These are phyloP conservation scores for Moesziomyces antarcticus DNA, from an alignment of 1,284 basidiomycete species.

Conservation along the genomic window DNA sequence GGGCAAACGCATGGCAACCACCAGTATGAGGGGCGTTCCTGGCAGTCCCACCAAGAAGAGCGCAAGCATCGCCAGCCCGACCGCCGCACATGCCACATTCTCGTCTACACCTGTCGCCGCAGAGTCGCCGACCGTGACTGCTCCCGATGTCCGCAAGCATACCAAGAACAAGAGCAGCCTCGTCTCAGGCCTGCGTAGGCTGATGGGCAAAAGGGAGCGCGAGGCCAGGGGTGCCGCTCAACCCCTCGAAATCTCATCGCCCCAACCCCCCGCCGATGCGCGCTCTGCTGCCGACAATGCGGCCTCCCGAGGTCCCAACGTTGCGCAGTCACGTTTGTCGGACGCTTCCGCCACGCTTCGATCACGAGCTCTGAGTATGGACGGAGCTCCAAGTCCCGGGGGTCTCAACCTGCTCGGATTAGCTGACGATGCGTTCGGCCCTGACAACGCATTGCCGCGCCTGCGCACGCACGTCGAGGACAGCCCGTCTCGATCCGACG, in stretches of 20 bases:
- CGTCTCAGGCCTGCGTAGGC: constrained; percentile 37
- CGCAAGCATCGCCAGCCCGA: not conserved
- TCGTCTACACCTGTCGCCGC: not conserved
- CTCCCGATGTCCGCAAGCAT: constrained; percentile 21
- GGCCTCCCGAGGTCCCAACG: not conserved
- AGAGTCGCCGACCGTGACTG: not conserved
- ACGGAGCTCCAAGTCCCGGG: not conserved
- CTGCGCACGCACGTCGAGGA: not conserved
- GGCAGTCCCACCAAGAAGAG: constrained; percentile 15
- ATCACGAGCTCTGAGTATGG: constrained; percentile 10
- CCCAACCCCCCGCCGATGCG: not conserved
- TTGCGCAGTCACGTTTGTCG: not conserved
- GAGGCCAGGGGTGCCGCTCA: constrained; percentile 4
- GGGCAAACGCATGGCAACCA: constrained; percentile 13
- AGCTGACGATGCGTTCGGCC: constrained; percentile 12
- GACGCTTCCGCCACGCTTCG: not conserved
- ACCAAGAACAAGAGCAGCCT: constrained; percentile 41
- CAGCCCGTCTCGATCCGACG: not conserved
- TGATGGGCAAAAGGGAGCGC: constrained; percentile 34
- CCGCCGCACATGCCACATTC: not conserved
- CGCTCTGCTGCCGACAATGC: not conserved
- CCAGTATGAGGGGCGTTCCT: constrained; percentile 26
- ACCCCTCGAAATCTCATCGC: not conserved
- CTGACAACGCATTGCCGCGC: not conserved
- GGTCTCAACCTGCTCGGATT: constrained; percentile 22